Conservation (phyloP, 139 green algal genomes). For the Auxenochlorella pyrenoidosa region DNA sequence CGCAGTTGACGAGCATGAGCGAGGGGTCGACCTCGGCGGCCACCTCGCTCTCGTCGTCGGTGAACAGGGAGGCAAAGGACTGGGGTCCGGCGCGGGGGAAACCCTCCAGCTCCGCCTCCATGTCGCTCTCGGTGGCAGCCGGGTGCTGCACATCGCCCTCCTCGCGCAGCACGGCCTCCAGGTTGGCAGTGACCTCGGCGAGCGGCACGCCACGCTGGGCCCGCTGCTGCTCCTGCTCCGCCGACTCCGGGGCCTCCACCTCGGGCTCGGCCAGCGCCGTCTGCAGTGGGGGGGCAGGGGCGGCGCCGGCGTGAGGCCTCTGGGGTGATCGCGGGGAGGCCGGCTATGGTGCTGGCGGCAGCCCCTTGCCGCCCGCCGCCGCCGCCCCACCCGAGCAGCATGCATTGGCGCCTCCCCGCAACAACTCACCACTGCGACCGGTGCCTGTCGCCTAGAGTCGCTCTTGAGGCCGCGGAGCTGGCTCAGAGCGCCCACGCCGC, state of each 20-base stretch:
- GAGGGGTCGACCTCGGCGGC: conserved; percentile 48
- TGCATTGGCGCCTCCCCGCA: conserved; percentile 11
- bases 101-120: conserved; percentile 32
- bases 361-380: no score
- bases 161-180: background rate
- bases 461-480: background rate
- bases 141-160: background rate
- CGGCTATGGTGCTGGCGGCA: background rate
- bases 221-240: background rate
- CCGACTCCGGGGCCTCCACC: background rate
- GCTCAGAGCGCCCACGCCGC: background rate
- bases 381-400: background rate
- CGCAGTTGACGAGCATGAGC: conserved; percentile 76
- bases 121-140: background rate
- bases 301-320: background rate
- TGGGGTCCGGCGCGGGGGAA: background rate
- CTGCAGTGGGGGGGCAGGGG: background rate
- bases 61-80: conserved; percentile 58
- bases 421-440: background rate
- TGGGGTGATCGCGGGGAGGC: background rate
- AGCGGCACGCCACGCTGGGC: background rate
- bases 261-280: conserved; percentile 11
- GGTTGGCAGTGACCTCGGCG: background rate
- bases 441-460: background rate
- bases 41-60: conserved; percentile 26